phyloP scores from a whole-genome alignment of 352 stramenopile genomes.

The Thraustochytrium sp. region DNA sequence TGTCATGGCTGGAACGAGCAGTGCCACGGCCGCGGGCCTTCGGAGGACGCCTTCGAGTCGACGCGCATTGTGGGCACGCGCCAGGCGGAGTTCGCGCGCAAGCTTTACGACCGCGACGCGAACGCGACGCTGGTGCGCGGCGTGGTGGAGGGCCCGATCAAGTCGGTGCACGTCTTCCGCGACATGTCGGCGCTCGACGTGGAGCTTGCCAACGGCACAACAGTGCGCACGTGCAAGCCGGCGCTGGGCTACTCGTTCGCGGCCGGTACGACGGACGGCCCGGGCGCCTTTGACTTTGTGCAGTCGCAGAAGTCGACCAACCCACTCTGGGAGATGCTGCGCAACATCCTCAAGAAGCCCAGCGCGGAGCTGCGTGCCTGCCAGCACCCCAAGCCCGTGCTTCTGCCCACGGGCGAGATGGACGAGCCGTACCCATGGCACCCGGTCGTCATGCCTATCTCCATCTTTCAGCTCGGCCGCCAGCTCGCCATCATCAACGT shows the following conservation, averaged over 20 bases:
- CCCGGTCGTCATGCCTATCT: constrained; percentile 54
- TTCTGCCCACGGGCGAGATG: constrained; percentile 56
- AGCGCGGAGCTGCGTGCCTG: constrained; percentile 52
- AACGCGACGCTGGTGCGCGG: background rate
- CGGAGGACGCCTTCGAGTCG: constrained; percentile 56
- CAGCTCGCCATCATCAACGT: constrained; percentile 57
- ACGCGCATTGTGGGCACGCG: constrained; percentile 55
- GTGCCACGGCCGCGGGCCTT: constrained; percentile 52
- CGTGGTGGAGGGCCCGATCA: constrained; percentile 45
- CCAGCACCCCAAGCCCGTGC: constrained; percentile 58
- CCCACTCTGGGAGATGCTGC: constrained; percentile 56
- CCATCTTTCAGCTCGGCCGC: constrained; percentile 53
- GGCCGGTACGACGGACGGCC: constrained; percentile 58
- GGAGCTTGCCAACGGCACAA: constrained; percentile 47
- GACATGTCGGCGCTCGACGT: constrained; percentile 55
- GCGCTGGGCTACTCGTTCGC: constrained; percentile 58
- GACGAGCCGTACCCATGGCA: constrained; percentile 55
- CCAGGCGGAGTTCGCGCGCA: constrained; percentile 50
- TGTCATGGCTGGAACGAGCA: constrained; percentile 52
- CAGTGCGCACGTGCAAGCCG: constrained; percentile 51
- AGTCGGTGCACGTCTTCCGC: constrained; percentile 55
- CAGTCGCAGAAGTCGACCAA: constrained; percentile 55
- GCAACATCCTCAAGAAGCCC: constrained; percentile 53
- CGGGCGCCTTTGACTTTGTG: constrained; percentile 55
- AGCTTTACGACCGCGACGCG: constrained; percentile 29